These are phyloP conservation scores for Pyronema domesticum DNA, from an alignment of 495 filamentous ascomycete genomes.

Conservation along the genomic window DNA sequence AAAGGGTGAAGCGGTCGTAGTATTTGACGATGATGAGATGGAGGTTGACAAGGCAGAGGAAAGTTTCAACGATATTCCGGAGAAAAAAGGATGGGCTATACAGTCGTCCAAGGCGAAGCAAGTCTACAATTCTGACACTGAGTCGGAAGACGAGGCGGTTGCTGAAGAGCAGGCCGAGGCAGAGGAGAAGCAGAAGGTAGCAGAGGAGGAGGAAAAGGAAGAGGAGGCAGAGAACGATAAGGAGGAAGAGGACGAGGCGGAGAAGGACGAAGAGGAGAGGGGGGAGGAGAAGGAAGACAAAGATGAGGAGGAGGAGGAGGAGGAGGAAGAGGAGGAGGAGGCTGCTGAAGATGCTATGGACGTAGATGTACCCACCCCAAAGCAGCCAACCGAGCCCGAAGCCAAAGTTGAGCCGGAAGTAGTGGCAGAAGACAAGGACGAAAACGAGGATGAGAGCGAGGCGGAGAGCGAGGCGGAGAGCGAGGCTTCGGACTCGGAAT, in stretches of 20 bases:
- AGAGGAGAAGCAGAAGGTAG: neutral
- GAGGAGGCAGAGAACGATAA: neutral
- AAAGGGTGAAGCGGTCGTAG: neutral
- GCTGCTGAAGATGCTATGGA: neutral
- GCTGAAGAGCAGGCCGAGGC: neutral
- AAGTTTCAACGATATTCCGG: neutral
- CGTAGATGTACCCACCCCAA: constrained; percentile 43
- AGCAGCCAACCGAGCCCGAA: too few species aligned
- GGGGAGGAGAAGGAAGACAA: neutral
- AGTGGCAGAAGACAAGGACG: neutral
- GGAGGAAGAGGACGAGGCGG: neutral
- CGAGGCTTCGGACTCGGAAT: neutral
- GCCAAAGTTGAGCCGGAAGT: neutral
- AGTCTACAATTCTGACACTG: neutral
- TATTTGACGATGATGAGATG: neutral
- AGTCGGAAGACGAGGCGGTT: neutral
- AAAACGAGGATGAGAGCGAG: neutral
- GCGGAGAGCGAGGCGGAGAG: neutral
- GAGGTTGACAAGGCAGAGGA: neutral
- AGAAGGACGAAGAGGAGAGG: neutral
- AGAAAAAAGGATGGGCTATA: neutral
- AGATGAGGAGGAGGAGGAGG: neutral
- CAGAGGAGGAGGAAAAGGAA: neutral
- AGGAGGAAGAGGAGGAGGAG: constrained; percentile 7
- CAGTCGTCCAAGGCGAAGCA: neutral